phyloP scores from a whole-genome alignment of 2,329 filamentous ascomycete species.

The Blumeriella jaapii region DNA sequence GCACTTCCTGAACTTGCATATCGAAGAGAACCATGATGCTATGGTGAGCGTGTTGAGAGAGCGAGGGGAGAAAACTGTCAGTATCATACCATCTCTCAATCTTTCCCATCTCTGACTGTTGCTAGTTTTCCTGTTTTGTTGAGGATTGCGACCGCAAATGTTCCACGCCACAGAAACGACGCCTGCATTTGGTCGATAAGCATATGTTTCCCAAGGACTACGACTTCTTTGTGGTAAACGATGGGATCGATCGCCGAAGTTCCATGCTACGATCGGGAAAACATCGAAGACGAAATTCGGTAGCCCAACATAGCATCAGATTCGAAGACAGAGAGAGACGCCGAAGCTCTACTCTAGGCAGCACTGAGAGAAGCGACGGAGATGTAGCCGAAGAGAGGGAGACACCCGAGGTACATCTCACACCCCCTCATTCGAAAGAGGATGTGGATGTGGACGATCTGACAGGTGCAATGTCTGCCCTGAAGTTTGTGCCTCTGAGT shows the following conservation, averaged over 20 bases:
- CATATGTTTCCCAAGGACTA: conserved; percentile 84
- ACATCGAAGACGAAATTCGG: conserved; percentile 38
- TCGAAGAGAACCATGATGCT: conserved; percentile 84
- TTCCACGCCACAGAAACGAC: conserved; percentile 69
- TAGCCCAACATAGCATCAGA: conserved; percentile 23
- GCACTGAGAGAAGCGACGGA: conserved; percentile 1
- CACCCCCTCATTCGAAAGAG: conserved; percentile 11
- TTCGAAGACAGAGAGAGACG: conserved; percentile 17
- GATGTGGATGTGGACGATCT: conserved; percentile 45
- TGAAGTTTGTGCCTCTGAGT: conserved; percentile 59
- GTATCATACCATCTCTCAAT: conserved; percentile 24
- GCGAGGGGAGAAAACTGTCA: conserved; percentile 75
- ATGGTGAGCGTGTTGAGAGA: conserved; percentile 61
- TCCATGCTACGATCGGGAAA: conserved; percentile 61
- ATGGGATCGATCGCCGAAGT: conserved; percentile 75
- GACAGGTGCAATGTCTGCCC: conserved; percentile 54
- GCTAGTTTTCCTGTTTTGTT: conserved; percentile 76
- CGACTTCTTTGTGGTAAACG: conserved; percentile 76
- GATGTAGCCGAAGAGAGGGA: conserved; percentile 5
- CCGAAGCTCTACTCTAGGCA: conserved; percentile 13
- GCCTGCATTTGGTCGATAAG: conserved; percentile 86
- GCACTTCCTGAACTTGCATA: conserved; percentile 71
- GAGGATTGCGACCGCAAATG: conserved; percentile 81
- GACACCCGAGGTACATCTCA: conserved; percentile 21
- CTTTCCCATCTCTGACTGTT: neutral